Conservation (phyloP, 495 filamentous ascomycete species). For the Oleoguttula mirabilis region DNA sequence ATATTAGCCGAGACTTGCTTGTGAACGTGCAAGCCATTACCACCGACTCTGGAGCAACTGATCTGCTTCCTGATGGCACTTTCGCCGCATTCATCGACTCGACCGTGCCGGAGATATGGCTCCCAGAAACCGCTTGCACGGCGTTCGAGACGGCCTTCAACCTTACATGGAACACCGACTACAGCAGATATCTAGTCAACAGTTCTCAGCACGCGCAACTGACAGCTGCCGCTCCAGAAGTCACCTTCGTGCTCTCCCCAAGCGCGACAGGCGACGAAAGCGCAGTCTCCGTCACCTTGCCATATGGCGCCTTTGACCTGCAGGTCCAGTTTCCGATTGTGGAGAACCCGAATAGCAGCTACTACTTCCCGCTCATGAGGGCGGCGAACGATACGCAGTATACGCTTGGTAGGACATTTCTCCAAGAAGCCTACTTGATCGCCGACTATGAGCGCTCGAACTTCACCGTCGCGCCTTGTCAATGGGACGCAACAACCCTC, state of each 20-base stretch:
- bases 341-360: constrained; percentile 31
- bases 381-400: constrained; percentile 41
- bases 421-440: constrained; percentile 59
- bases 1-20: constrained; percentile 38
- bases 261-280: constrained; percentile 25
- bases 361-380: constrained; percentile 53
- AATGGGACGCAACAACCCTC: constrained; percentile 27
- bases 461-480: constrained; percentile 47
- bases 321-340: constrained; percentile 45
- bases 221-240: constrained; percentile 24
- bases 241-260: constrained; percentile 49
- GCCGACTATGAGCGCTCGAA: constrained; percentile 51
- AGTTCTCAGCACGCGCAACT: constrained; percentile 21
- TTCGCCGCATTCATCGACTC: constrained; percentile 48
- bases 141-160: constrained; percentile 49
- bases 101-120: constrained; percentile 56
- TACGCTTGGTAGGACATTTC: constrained; percentile 55
- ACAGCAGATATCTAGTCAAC: constrained; percentile 35
- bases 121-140: constrained; percentile 49
- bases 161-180: constrained; percentile 43
- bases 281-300: constrained; percentile 52
- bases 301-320: constrained; percentile 52
- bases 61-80: constrained; percentile 16
- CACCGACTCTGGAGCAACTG: constrained; percentile 31
- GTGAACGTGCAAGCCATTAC: constrained; percentile 44